Conservation (phyloP, 495 filamentous ascomycete genomes). For the Melanomma pulvis-pyrius region DNA sequence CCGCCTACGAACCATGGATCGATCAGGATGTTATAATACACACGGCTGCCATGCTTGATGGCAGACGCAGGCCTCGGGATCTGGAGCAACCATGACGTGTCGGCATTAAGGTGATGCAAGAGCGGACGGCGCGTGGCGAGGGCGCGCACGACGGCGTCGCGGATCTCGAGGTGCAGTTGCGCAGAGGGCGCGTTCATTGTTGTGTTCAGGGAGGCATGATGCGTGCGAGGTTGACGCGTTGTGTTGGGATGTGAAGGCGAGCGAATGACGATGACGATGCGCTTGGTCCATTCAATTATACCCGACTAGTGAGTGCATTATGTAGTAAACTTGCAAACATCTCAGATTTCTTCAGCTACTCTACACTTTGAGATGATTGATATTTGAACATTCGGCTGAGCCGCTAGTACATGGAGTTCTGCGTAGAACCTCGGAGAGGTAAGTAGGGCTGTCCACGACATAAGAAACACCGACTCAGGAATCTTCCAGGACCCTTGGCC, state of each 20-base stretch:
- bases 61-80: constrained; percentile 51
- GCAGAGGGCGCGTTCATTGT: constrained; percentile 32
- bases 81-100: constrained; percentile 61
- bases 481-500: too few relatives aligned
- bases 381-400: too few relatives aligned
- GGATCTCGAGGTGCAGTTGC: constrained; percentile 47
- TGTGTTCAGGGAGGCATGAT: constrained; percentile 20
- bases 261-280: neutral
- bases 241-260: neutral
- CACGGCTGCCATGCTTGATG: constrained; percentile 35
- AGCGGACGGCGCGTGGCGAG: constrained; percentile 50
- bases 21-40: constrained; percentile 58
- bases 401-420: too few relatives aligned
- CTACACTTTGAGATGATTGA: too few relatives aligned
- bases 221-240: neutral
- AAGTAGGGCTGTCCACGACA: neutral
- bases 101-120: constrained; percentile 61
- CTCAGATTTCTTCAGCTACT: too few relatives aligned
- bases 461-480: neutral
- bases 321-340: too few relatives aligned
- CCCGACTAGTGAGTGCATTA: neutral
- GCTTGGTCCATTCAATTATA: neutral
- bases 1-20: constrained; percentile 59
- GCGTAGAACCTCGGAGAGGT: neutral
- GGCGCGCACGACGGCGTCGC: constrained; percentile 39